Evolutionary conservation across 805 yeast genomes (phyloP).

Genomic region (Hyphopichia homilentoma): DNA sequence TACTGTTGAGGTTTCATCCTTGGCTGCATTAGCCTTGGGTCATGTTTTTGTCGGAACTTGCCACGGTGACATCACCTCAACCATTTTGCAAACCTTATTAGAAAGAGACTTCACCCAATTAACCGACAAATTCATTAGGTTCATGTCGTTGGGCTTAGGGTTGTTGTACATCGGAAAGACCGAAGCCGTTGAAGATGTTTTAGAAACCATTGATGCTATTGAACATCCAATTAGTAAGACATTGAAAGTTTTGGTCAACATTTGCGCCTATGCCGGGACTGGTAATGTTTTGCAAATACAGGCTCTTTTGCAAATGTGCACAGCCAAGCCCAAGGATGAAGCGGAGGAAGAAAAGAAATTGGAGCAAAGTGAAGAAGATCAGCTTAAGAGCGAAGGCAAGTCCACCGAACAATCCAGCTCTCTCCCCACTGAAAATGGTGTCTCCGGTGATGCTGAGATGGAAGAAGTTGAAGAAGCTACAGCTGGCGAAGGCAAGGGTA

Average conservation of each 20-base stretch:
- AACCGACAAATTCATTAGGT: slow-evolving; percentile 81
- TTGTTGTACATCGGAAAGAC: slow-evolving; percentile 89
- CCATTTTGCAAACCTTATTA: slow-evolving; percentile 82
- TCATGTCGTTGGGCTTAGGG: slow-evolving; percentile 89
- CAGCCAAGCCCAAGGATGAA: slow-evolving; percentile 60
- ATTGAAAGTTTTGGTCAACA: slow-evolving; percentile 82
- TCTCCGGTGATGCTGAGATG: slow-evolving; percentile 20
- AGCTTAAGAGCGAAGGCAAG: slow-evolving; percentile 24
- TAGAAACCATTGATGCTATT: slow-evolving; percentile 91
- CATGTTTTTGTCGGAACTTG: slow-evolving; percentile 95
- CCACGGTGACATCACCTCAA: slow-evolving; percentile 90
- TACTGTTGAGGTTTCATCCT: slow-evolving; percentile 73
- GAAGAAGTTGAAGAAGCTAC: slow-evolving; percentile 29
- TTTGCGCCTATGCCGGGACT: slow-evolving; percentile 95
- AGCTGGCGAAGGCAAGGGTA: slow-evolving; percentile 17
- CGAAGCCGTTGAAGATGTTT: slow-evolving; percentile 89
- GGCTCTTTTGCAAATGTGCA: slow-evolving; percentile 81
- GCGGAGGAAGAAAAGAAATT: slow-evolving; percentile 59
- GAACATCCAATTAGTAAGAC: slow-evolving; percentile 92
- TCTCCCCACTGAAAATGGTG: slow-evolving; percentile 17
- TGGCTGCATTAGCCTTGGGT: slow-evolving; percentile 90
- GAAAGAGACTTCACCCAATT: slow-evolving; percentile 80
- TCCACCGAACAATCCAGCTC: slow-evolving; percentile 16
- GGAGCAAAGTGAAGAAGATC: slow-evolving; percentile 42
- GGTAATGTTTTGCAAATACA: slow-evolving; percentile 96